Base-by-base conservation (phyloP, 441 rosid genomes). In the Adansonia rubrostipa region DNA sequence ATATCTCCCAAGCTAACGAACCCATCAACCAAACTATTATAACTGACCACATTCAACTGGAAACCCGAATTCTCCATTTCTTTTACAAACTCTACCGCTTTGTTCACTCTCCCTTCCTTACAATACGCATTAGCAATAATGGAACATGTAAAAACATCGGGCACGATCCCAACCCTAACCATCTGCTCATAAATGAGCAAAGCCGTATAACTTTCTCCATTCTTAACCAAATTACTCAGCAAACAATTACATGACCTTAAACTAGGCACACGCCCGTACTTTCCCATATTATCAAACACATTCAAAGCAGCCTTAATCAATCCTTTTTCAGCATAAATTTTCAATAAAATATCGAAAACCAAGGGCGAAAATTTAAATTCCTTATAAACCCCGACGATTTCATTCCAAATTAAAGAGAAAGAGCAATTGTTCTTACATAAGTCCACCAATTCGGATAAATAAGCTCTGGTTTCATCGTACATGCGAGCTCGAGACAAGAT, bases 231-330 rank as follows among this genome's bases (percentile, higher is more conserved):
- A 84, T 78, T 77, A 72, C 93, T 92, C 80, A 95, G 79, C 85
- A 95, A 80, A 67, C 90, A 81, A 79, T 93, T 93, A 73, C 97
- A 93, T 71, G 97, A 91, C 50, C 89, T 73, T 83, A 89, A 84
- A 77, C 94, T 93, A 1, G 99, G 98, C 13, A 86, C 61, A 10
- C 91, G 81, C 20, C 93, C 91, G 56, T 53, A 77, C 48, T 84
- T 88, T 5, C 90, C 88, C 93, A 95, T 95, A 79, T 95, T 91
- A 82, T 95, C 99, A 81, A 95, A 95, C 86, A 93, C 98, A 24
- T 92, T 86, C 78, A 95, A 86, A 20, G 98, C 99, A 75, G 85
- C 79, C 90, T 80, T 87, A 28, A 79, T 11, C 94, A 89, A 75
- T 36, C 91, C 89, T 48, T 86, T 91, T 80, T 90, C 86, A 4